Conservation (phyloP, 192 early-diverging fungal species). For the Phycomyces blakesleeanus region DNA sequence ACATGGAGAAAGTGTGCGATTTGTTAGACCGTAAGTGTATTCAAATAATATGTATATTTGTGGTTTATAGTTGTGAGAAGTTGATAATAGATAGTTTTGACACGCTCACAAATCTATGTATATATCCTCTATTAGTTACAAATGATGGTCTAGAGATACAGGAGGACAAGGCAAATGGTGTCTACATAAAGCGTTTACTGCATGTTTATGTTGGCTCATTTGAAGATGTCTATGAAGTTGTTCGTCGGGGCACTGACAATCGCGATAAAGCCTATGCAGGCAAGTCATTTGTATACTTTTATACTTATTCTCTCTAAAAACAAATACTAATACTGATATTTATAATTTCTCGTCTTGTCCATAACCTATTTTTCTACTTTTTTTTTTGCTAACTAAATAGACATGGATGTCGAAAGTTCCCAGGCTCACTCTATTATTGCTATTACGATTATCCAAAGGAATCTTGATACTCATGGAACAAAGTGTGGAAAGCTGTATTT, state of each 20-base stretch:
- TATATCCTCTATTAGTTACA: slow-evolving; percentile 45
- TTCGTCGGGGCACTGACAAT: slow-evolving; percentile 86
- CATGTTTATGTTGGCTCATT: slow-evolving; percentile 96
- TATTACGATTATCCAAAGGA: slow-evolving; percentile 91
- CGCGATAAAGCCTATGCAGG: slow-evolving; percentile 89
- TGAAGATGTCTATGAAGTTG: slow-evolving; percentile 95
- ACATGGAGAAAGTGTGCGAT: slow-evolving; percentile 99
- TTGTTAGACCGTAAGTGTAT: slow-evolving; percentile 28
- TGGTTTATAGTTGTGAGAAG: no score
- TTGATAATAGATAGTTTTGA: no score
- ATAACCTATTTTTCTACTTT: slow-evolving; percentile 12
- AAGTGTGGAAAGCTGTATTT: slow-evolving; percentile 91
- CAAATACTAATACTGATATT: no score
- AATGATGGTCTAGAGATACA: slow-evolving; percentile 93
- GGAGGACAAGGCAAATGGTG: slow-evolving; percentile 94
- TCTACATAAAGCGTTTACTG: slow-evolving; percentile 96
- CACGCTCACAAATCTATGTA: no score
- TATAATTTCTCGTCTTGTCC: no score
- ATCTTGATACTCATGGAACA: slow-evolving; percentile 79
- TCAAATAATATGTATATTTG: no score
- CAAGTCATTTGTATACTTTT: slow-evolving; percentile 35
- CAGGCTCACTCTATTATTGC: slow-evolving; percentile 98
- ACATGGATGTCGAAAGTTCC: slow-evolving; percentile 99
- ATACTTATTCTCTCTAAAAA: no score
- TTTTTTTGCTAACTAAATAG: slow-evolving; percentile 28